phyloP scores from a whole-genome alignment of 1,139 yeast species.

The Sugiyamaella japonica region DNA sequence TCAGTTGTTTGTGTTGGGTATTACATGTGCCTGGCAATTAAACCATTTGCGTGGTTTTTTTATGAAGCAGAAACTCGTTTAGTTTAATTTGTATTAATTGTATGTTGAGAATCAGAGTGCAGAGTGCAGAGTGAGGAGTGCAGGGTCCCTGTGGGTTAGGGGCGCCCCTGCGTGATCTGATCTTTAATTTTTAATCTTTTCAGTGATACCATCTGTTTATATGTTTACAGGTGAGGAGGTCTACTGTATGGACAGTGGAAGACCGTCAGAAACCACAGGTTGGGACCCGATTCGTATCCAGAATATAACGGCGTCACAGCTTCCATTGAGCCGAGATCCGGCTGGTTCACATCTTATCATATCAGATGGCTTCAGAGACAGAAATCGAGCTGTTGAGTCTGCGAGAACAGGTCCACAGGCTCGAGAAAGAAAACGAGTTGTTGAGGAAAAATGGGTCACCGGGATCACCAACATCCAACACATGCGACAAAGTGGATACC shows the following conservation, averaged over 20 bases:
- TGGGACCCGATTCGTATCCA: too few relatives aligned
- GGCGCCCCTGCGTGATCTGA: too few relatives aligned
- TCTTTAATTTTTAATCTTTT: too few relatives aligned
- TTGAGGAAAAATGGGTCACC: slow-evolving; percentile 5
- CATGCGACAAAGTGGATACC: too few relatives aligned
- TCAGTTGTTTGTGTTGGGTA: slow-evolving; percentile 56
- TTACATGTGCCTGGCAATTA: slow-evolving; percentile 68
- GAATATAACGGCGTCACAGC: too few relatives aligned
- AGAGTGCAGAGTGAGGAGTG: too few relatives aligned
- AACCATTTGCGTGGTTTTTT: slow-evolving; percentile 62
- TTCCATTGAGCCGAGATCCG: too few relatives aligned
- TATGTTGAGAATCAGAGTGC: too few relatives aligned
- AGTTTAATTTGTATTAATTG: slow-evolving; percentile 24
- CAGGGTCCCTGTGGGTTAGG: too few relatives aligned
- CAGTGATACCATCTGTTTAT: too few relatives aligned
- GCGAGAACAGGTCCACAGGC: slow-evolving; percentile 17
- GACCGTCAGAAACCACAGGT: too few relatives aligned
- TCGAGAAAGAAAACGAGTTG: slow-evolving; percentile 19
- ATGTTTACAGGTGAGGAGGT: not conserved
- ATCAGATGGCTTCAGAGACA: not conserved
- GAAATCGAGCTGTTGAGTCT: slow-evolving; percentile 5
- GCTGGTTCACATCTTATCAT: not conserved
- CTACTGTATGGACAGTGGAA: too few relatives aligned
- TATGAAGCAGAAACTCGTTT: slow-evolving; percentile 63
- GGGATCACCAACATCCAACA: not conserved